Percentiles rank a stretch among this genome's conserved stretches.
phyloP scores from a whole-genome alignment of 192 early-diverging fungal species.

The Umbelopsis isabellina region DNA sequence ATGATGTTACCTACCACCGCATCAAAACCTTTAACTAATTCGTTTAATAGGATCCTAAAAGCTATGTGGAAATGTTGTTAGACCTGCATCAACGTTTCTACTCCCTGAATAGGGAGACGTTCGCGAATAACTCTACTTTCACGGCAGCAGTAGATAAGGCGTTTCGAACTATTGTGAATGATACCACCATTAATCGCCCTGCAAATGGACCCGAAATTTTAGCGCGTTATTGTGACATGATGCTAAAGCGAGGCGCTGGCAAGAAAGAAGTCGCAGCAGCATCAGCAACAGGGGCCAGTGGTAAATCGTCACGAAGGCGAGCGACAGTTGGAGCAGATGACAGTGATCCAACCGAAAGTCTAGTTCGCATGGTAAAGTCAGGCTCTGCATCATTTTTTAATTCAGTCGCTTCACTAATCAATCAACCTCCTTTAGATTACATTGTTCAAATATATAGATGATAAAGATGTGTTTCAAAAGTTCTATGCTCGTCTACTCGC shows the following conservation, averaged over 20 bases:
- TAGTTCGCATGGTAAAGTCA: neutral
- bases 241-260: constrained; percentile 65
- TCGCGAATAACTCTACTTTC: constrained; percentile 69
- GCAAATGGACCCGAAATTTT: constrained; percentile 75
- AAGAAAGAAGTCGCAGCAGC: constrained; percentile 24
- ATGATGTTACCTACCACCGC: neutral
- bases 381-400: neutral
- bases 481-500: constrained; percentile 85
- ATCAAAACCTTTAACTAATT: neutral
- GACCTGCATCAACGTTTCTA: constrained; percentile 67
- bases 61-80: constrained; percentile 71
- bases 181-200: constrained; percentile 48
- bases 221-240: constrained; percentile 76
- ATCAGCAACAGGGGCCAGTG: neutral
- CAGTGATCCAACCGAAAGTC: constrained; percentile 29
- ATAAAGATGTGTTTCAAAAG: constrained; percentile 93
- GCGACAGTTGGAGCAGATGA: neutral
- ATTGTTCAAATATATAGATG: constrained; percentile 86
- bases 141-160: constrained; percentile 83
- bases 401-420: neutral
- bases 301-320: neutral
- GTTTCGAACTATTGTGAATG: constrained; percentile 73
- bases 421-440: constrained; percentile 46
- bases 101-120: constrained; percentile 58
- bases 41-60: constrained; percentile 64